Evolutionary conservation across 768 basidiomycete genomes (phyloP).

Genomic region (Hypsizygus marmoreus): DNA sequence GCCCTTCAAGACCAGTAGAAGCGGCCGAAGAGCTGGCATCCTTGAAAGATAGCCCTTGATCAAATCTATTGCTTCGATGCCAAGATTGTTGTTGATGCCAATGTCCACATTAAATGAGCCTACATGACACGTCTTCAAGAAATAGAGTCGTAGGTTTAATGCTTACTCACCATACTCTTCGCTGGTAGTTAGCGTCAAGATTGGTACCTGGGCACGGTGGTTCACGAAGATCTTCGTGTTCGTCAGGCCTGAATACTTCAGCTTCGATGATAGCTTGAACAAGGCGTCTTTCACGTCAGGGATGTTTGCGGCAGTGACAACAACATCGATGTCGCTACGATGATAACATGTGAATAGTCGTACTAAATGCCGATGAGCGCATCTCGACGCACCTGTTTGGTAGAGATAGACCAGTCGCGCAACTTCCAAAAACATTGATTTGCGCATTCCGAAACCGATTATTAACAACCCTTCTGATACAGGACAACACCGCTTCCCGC

Average conservation of each 20-base stretch:
- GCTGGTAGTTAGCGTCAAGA: slow-evolving; percentile 58
- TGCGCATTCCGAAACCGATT: slow-evolving; percentile 45
- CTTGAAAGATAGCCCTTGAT: slow-evolving; percentile 53
- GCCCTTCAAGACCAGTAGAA: slow-evolving; percentile 64
- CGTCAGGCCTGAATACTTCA: slow-evolving; percentile 47
- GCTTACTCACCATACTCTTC: slow-evolving; percentile 36
- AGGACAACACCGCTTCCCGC: slow-evolving; percentile 45
- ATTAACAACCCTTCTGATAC: slow-evolving; percentile 47
- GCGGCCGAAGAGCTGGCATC: slow-evolving; percentile 59
- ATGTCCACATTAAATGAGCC: slow-evolving; percentile 66
- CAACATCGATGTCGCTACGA: slow-evolving; percentile 39
- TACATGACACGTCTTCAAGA: slow-evolving; percentile 20
- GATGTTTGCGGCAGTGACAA: slow-evolving; percentile 25
- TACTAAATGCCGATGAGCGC: neutral
- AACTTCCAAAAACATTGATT: slow-evolving; percentile 63
- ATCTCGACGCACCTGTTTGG: slow-evolving; percentile 53
- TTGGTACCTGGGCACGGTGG: slow-evolving; percentile 50
- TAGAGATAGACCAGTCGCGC: slow-evolving; percentile 58
- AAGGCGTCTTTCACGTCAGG: slow-evolving; percentile 43
- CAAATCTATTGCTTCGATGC: slow-evolving; percentile 50
- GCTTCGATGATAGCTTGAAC: slow-evolving; percentile 46
- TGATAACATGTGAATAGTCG: neutral
- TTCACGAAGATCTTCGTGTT: slow-evolving; percentile 32
- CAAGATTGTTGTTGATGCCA: slow-evolving; percentile 63
- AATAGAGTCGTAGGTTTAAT: neutral